Conservation (phyloP, 2,329 filamentous ascomycete genomes). For the Phyllosticta citribraziliensis region DNA sequence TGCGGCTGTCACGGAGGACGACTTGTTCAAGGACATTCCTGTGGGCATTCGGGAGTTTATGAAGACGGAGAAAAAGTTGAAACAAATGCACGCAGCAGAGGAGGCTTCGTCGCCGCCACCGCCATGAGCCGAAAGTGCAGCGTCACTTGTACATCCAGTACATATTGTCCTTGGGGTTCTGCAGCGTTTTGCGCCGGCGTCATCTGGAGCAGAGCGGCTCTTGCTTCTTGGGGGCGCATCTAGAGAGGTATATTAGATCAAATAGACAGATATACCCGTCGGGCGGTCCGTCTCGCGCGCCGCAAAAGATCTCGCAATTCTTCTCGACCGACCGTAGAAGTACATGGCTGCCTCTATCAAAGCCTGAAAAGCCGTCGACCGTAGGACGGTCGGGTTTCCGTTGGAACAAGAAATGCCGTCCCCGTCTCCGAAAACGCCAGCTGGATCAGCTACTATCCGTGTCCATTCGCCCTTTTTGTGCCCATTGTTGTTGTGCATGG, state of each 20-base stretch:
- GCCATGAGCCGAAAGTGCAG: conserved; percentile 27
- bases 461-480: not conserved
- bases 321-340: not conserved
- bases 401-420: not conserved
- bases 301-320: not conserved
- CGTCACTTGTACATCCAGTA: not conserved
- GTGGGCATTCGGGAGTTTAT: conserved; percentile 96
- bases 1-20: conserved; percentile 40
- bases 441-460: not conserved
- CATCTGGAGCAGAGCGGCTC: not conserved
- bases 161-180: not conserved
- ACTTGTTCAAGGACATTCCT: conserved; percentile 70
- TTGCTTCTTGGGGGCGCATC: not conserved
- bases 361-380: not conserved
- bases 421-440: not conserved
- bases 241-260: not conserved
- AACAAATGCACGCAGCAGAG: conserved; percentile 58
- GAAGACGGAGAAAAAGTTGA: conserved; percentile 87
- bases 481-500: not conserved
- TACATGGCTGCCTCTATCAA: not conserved
- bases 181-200: not conserved
- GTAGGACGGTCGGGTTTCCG: not conserved
- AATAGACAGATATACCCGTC: not conserved
- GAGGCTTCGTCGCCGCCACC: conserved; percentile 38
- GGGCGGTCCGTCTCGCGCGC: not conserved